Percentiles rank a stretch among this genome's conserved stretches.
phyloP scores from a whole-genome alignment of 768 basidiomycete species.

The Heimioporus sp. region DNA sequence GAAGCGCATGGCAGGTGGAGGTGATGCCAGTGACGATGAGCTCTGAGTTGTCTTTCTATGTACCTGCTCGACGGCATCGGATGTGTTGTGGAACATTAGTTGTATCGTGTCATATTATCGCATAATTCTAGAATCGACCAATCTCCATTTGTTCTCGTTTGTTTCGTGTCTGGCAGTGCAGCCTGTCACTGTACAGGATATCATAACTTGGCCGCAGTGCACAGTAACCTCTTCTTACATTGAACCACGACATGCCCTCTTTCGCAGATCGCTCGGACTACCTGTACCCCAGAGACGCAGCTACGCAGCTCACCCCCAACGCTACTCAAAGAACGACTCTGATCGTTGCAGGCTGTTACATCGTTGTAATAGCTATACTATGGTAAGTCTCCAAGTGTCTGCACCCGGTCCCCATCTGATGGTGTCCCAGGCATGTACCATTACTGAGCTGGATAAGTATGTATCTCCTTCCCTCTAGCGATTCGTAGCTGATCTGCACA shows the following conservation, averaged over 20 bases:
- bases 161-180: too few species aligned
- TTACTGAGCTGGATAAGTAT: constrained; percentile 69
- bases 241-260: constrained; percentile 31
- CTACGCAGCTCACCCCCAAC: constrained; percentile 54
- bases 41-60: constrained; percentile 30
- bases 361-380: constrained; percentile 72
- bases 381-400: constrained; percentile 48
- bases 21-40: constrained; percentile 70
- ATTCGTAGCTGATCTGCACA: constrained; percentile 9
- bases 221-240: constrained; percentile 6
- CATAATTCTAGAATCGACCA: constrained; percentile 10
- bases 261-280: constrained; percentile 15
- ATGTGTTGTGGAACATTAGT: constrained; percentile 15
- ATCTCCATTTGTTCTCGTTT: too few species aligned
- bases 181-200: not conserved
- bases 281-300: constrained; percentile 26
- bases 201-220: constrained; percentile 3
- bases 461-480: constrained; percentile 26
- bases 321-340: constrained; percentile 72
- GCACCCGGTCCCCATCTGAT: not conserved
- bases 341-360: constrained; percentile 76
- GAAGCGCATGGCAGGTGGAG: constrained; percentile 92
- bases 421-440: constrained; percentile 66
- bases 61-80: constrained; percentile 4
- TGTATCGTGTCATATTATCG: constrained; percentile 19